Evolutionary conservation across 2,329 filamentous ascomycete species (phyloP).

Genomic region (Juglanconis juglandina): DNA sequence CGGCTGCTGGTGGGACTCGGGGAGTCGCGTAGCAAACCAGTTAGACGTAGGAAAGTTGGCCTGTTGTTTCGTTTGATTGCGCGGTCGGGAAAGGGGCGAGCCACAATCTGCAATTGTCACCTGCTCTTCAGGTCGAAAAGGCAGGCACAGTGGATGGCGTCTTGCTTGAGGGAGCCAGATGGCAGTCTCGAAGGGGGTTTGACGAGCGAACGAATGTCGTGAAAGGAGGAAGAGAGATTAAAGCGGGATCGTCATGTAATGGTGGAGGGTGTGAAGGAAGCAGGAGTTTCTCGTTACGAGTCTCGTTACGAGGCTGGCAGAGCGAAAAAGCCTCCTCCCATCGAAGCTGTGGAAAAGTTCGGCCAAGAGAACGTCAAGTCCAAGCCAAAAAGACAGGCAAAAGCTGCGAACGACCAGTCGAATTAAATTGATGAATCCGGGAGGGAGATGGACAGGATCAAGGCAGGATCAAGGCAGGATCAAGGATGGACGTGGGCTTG

Average conservation of each 20-base stretch:
- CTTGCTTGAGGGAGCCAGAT: neutral
- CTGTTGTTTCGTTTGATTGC: neutral
- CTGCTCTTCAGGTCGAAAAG: neutral
- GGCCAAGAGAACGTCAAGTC: too few species aligned
- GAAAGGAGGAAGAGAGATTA: neutral
- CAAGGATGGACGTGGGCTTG: too few species aligned
- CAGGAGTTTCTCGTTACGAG: neutral
- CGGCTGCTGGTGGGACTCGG: slow-evolving; percentile 11
- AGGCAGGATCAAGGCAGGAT: too few species aligned
- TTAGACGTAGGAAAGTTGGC: neutral
- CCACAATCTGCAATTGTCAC: neutral
- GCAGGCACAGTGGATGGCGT: neutral
- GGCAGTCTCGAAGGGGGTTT: neutral
- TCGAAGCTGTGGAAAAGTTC: too few species aligned
- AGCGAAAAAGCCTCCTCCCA: too few species aligned
- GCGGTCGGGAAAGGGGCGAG: neutral
- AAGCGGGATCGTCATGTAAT: neutral
- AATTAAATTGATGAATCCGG: too few species aligned
- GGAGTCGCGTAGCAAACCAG: neutral
- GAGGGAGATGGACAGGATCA: too few species aligned
- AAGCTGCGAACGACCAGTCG: too few species aligned
- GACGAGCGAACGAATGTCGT: neutral
- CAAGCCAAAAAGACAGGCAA: too few species aligned
- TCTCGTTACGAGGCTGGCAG: too few species aligned
- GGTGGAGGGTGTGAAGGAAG: neutral